These are phyloP conservation scores for Sugiyamaella valdiviana DNA, from an alignment of 805 yeast genomes.

Conservation along the genomic window DNA sequence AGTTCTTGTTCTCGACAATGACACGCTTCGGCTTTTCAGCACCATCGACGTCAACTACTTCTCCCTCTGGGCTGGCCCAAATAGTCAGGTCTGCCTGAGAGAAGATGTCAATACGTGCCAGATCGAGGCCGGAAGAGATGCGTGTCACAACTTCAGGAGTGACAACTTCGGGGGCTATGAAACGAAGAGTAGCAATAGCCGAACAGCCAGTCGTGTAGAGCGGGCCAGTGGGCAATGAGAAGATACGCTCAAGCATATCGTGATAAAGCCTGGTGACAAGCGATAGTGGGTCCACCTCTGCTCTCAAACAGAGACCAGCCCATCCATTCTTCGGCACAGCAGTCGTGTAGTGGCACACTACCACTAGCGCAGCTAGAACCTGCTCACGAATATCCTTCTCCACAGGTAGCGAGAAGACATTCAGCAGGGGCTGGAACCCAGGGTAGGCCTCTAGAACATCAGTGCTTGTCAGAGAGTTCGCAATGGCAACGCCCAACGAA, in stretches of 20 bases:
- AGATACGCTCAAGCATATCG: constrained; percentile 23
- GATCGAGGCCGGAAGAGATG: background rate
- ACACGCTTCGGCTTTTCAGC: constrained; percentile 33
- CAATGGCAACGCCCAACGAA: background rate
- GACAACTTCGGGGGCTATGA: constrained; percentile 51
- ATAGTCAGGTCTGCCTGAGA: constrained; percentile 51
- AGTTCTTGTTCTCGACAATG: constrained; percentile 54
- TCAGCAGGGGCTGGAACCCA: background rate
- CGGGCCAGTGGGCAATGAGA: constrained; percentile 24
- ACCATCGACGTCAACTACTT: constrained; percentile 41
- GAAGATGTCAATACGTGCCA: constrained; percentile 22
- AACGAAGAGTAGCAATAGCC: constrained; percentile 39
- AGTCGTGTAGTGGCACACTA: constrained; percentile 40
- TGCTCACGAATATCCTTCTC: constrained; percentile 10
- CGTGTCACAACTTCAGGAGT: constrained; percentile 43
- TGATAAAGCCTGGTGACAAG: constrained; percentile 36
- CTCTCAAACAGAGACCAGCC: constrained; percentile 65
- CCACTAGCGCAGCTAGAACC: constrained; percentile 26
- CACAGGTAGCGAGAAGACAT: constrained; percentile 4
- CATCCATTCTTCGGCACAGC: constrained; percentile 52
- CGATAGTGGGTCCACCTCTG: constrained; percentile 57
- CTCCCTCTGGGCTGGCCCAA: constrained; percentile 66
- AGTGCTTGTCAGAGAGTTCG: background rate
- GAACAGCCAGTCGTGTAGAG: constrained; percentile 20
- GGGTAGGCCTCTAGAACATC: background rate